Base-by-base conservation (phyloP, 441 rosid species). In the Erodium moschatum region DNA sequence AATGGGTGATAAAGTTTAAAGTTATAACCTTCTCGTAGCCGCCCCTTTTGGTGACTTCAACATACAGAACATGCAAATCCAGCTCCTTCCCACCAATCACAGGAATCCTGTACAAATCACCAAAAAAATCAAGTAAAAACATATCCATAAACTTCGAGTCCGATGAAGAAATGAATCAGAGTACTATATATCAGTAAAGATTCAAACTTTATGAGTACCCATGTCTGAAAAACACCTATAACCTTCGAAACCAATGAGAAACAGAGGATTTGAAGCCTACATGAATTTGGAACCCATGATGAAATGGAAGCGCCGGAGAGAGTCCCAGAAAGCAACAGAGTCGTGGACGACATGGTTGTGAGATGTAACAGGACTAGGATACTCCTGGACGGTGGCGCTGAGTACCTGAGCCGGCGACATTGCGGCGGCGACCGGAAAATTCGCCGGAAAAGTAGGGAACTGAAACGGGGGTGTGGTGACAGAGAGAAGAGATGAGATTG, bases 81-180 rank as follows among this genome's bases (percentile, higher is more conserved):
- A 93, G 85, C 81, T 93, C 98, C 74, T 83, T 91, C 61, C 98
- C 93, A 66, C 98, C 98, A 74, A 93, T 93, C 87, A 90, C 98
- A 79, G 98, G 98, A 77, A 93, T 82, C 98, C 98, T 93, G 80
- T 0, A 29, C 1, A 15, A 69, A 42, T 42, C 48, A 42, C 48
- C 48, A 42, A 42, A 42, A 1, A 9, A 8, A 42, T 11, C 12
- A 42, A 42, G 52, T 29, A n/a, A n/a, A n/a, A n/a, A n/a, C n/a
- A n/a, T n/a, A n/a, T n/a, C n/a, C n/a, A n/a, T n/a, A n/a, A n/a
- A n/a, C n/a, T n/a, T n/a, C n/a, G n/a, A n/a, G n/a, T n/a, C n/a
- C n/a, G 33, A 29, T 29, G 31, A 29, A 3, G 31, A 29, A 29
- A 29, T 29, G 31, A 29, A 29, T 31, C 35, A 31, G 35, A 31